Evolutionary conservation across 2,329 filamentous ascomycete genomes (phyloP).

Genomic region (Aureobasidium sp.): DNA sequence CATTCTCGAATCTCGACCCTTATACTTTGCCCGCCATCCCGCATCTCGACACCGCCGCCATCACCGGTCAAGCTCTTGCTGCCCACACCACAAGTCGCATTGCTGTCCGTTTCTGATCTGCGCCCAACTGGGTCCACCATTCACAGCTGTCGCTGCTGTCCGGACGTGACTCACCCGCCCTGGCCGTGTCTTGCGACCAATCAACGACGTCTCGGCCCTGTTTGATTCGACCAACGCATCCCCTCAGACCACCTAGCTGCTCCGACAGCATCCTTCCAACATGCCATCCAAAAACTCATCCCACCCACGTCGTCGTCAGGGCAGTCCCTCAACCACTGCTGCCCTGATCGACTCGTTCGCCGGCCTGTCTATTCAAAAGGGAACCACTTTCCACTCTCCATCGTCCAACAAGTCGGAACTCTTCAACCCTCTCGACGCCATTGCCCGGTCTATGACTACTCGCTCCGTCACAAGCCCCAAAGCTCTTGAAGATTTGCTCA

Average conservation of each 20-base stretch:
- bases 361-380: slow-evolving; percentile 42
- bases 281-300: slow-evolving; percentile 10
- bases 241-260: slow-evolving; percentile 1
- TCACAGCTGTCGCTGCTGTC: not conserved
- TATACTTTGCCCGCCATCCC: not conserved
- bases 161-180: slow-evolving; percentile 8
- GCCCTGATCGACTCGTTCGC: slow-evolving; percentile 48
- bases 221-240: slow-evolving; percentile 2
- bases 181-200: slow-evolving; percentile 2
- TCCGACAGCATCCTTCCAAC: not conserved
- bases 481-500: slow-evolving; percentile 42
- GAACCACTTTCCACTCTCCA: slow-evolving; percentile 43
- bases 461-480: slow-evolving; percentile 45
- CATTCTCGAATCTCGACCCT: not conserved
- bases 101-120: not conserved
- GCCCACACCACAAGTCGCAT: not conserved
- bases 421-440: slow-evolving; percentile 29
- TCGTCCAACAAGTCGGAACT: slow-evolving; percentile 35
- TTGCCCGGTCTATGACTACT: slow-evolving; percentile 34
- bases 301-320: slow-evolving; percentile 14
- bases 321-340: slow-evolving; percentile 13
- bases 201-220: not conserved
- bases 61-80: slow-evolving; percentile 7
- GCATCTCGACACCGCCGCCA: slow-evolving; percentile 11
- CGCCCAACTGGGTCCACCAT: slow-evolving; percentile 2